Evolutionary conservation across 2,329 filamentous ascomycete genomes (phyloP), one percentile per base, ranked within the genome.

Genomic region (Colletotrichum sp.): DNA sequence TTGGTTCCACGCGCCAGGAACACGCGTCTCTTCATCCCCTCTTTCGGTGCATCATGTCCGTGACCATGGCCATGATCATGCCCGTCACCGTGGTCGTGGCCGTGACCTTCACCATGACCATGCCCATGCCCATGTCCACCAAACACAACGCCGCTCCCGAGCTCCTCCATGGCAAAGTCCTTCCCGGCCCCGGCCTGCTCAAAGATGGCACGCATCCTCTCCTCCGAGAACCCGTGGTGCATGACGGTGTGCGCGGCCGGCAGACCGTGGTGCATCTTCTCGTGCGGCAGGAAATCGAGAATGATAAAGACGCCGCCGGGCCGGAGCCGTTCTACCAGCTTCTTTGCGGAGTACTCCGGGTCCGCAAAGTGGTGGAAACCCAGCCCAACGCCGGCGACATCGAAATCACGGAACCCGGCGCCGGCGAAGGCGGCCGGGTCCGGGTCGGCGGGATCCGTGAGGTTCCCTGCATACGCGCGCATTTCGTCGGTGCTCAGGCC

Each of bases 301-400:
- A 96, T 90, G 65, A 95, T 85, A 60, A 95, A 85, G 2, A 92
- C 90, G 13, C 94, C 94, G 5, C 93, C 93, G 4, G 90, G 89
- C 77, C 89, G 90, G 75, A 96, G 85, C 12, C 94, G 89, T 80
- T 91, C 87, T 6, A 88, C 90, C 44, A 96, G 85, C 64, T 90
- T 87, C 77, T 85, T 85, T 7, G 93, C 89, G 1, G 92, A 91
- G 34, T 92, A 84, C 3, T 86, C 87, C 6, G 93, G 91, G 79
- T 95, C 88, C 76, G 91, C 90, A 71, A 95, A 93, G 82, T 95
- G 93, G 82, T 94, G 93, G 78, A 93, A 90, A 2, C 91, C 92
- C 59, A 92, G 84, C 39, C 92, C 92, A 21, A 94, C 90, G 57
- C 89, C 89, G 8, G 90, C 90, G 44, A 94, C 81, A 82, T 96